phyloP scores from a whole-genome alignment of 345 rosid genomes.

The Zanthoxylum bungeanum region DNA sequence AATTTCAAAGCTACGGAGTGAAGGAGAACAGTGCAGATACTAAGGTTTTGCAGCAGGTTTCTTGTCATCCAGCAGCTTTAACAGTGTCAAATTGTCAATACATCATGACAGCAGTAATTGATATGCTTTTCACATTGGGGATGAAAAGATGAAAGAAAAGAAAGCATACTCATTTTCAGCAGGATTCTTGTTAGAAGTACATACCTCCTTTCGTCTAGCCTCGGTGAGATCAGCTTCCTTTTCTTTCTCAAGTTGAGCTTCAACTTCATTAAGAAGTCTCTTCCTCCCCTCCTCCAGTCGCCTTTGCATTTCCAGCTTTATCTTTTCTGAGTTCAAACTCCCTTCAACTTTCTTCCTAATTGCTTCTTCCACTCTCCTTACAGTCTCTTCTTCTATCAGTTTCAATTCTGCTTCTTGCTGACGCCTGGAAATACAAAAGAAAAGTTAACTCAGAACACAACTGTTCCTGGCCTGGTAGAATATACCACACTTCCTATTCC shows the following conservation, averaged over 20 bases:
- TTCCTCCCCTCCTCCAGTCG: slow-evolving; percentile 77
- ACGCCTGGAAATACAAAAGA: slow-evolving; percentile 56
- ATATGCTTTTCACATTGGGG: neutral
- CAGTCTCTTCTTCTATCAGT: slow-evolving; percentile 90
- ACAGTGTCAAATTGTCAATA: neutral
- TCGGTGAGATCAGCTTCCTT: slow-evolving; percentile 64
- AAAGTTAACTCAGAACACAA: slow-evolving; percentile 36
- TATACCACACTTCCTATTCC: slow-evolving; percentile 19
- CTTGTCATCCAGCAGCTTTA: neutral
- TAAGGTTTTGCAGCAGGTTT: neutral
- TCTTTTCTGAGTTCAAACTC: slow-evolving; percentile 69
- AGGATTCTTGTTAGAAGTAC: neutral
- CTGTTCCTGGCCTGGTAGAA: slow-evolving; percentile 10
- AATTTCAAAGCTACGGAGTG: neutral
- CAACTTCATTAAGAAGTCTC: slow-evolving; percentile 69
- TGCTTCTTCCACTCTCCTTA: slow-evolving; percentile 79
- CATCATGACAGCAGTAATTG: neutral
- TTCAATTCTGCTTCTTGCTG: slow-evolving; percentile 88
- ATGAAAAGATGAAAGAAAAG: neutral
- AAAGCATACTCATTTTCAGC: neutral
- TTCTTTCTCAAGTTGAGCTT: slow-evolving; percentile 76
- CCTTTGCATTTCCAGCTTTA: slow-evolving; percentile 58
- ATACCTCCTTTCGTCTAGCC: slow-evolving; percentile 81
- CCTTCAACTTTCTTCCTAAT: slow-evolving; percentile 71
- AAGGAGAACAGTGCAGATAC: neutral